Conservation (phyloP, 352 stramenopile genomes). For the Globisporangium camurandrum region DNA sequence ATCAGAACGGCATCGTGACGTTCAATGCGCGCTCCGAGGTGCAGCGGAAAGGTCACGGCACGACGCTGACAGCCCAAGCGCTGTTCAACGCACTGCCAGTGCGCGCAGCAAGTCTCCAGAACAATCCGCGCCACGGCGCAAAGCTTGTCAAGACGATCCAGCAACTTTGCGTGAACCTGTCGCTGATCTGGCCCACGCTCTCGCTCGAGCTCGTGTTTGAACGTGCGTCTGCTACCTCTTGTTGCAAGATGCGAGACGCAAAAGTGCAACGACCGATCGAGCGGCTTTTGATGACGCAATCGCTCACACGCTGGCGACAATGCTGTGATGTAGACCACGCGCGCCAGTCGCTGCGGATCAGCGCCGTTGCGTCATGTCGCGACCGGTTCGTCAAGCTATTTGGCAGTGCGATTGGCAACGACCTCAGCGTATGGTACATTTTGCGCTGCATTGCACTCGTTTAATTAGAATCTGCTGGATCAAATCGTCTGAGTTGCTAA, state of each 20-base stretch:
- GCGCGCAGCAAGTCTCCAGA: conserved; percentile 30
- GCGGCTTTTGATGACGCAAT: too few species aligned
- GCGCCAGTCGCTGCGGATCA: conserved; percentile 12
- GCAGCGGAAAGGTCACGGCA: conserved; percentile 32
- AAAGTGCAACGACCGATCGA: too few species aligned
- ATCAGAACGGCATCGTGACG: conserved; percentile 36
- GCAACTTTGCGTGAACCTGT: conserved; percentile 42
- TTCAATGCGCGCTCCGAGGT: conserved; percentile 48
- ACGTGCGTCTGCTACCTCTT: conserved; percentile 17
- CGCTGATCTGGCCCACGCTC: conserved; percentile 67
- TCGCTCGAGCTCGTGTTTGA: conserved; percentile 49
- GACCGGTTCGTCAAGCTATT: conserved; percentile 37
- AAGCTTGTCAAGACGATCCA: conserved; percentile 34
- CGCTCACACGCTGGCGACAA: neutral
- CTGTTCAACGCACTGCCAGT: conserved; percentile 65
- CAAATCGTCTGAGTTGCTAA: neutral
- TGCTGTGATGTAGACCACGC: conserved; percentile 6
- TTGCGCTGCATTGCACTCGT: too few species aligned
- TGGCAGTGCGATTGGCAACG: conserved; percentile 27
- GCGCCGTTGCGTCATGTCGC: conserved; percentile 10
- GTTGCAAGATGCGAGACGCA: too few species aligned
- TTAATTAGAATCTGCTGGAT: neutral
- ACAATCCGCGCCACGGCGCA: conserved; percentile 22
- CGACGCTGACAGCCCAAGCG: conserved; percentile 32
- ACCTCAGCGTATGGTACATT: conserved; percentile 33